Evolutionary conservation across 768 basidiomycete species (phyloP), one percentile per base, ranked within the genome.

Genomic region (Boletus patriciae): DNA sequence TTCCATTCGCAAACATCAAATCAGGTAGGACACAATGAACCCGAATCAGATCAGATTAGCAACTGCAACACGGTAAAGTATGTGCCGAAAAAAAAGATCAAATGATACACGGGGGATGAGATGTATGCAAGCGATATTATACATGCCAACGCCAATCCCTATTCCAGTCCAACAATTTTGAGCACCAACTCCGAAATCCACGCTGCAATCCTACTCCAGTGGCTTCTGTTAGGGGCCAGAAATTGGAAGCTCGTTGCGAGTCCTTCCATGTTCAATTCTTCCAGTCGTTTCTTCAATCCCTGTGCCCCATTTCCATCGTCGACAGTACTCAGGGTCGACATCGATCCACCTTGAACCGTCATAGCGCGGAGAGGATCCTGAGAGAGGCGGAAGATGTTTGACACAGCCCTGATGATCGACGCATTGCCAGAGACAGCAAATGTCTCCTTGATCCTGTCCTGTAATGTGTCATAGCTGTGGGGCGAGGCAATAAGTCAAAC

Each of bases 161-260:
- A 72, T 49, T 65, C 71, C 63, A 68, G 62, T 50, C 80, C 70
- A 50, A 83, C 78, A 60, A 82, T 82, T 66, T 77, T 78, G 66
- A 73, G 68, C 27, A 85, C 78, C 60, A 85, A 71, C 65, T 81
- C 80, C 33, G 87, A 85, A 56, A 91, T 89, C 87, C 88, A 92
- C 52, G 84, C 81, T 57, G 89, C 80, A 76, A 90, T 81, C 64
- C 80, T 83, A 49, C 83, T 80, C 58, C 83, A 84, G 25, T 81
- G 78, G 18, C 77, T 78, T 46, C 80, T 78, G 52, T 76, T 73
- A 18, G 80, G 74, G 4, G 85, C 78, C 34, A 90, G 70, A 74
- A 93, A 93, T 58, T 82, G 78, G 76, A 89, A 87, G 64, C 77
- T 85, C 60, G 78, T 85, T n/a, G 83, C 82, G 3, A 94, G 75